phyloP scores from a whole-genome alignment of 768 basidiomycete genomes.

The Sporobolomyces pararoseus region DNA sequence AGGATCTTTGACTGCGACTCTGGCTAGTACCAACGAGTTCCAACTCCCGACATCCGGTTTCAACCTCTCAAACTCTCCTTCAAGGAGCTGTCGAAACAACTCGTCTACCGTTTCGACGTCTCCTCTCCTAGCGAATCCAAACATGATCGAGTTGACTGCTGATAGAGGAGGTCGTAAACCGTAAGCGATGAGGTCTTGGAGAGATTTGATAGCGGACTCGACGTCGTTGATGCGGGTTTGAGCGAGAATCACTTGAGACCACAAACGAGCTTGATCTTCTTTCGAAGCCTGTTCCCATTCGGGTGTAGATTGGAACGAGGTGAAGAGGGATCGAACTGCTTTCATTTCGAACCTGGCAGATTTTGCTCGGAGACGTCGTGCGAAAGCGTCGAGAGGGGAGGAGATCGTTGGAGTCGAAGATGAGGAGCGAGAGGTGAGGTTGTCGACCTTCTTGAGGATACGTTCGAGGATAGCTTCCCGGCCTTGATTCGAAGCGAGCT shows the following conservation, averaged over 20 bases:
- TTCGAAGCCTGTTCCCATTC: neutral
- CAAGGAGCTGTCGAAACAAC: constrained; percentile 43
- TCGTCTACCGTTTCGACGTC: constrained; percentile 40
- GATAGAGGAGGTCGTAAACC: constrained; percentile 20
- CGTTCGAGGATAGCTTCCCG: neutral
- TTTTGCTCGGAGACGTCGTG: constrained; percentile 2
- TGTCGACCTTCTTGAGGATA: constrained; percentile 4
- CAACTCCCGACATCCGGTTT: constrained; percentile 43
- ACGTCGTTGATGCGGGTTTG: constrained; percentile 41
- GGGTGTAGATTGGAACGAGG: neutral
- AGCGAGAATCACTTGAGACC: constrained; percentile 38
- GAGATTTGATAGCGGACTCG: constrained; percentile 22
- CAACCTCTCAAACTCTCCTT: constrained; percentile 11
- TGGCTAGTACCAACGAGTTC: constrained; percentile 46
- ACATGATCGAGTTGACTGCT: constrained; percentile 42
- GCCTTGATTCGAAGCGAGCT: constrained; percentile 26
- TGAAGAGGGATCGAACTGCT: neutral
- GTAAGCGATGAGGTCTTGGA: constrained; percentile 28
- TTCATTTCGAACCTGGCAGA: neutral
- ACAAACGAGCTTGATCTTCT: constrained; percentile 20
- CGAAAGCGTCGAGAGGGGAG: constrained; percentile 1
- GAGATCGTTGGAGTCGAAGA: neutral
- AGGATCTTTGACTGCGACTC: constrained; percentile 45
- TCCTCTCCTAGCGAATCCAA: constrained; percentile 39
- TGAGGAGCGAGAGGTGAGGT: neutral